These are phyloP conservation scores for Trichopus zeylanicus DNA, from an alignment of 116 monocot genomes.

Conservation along the genomic window DNA sequence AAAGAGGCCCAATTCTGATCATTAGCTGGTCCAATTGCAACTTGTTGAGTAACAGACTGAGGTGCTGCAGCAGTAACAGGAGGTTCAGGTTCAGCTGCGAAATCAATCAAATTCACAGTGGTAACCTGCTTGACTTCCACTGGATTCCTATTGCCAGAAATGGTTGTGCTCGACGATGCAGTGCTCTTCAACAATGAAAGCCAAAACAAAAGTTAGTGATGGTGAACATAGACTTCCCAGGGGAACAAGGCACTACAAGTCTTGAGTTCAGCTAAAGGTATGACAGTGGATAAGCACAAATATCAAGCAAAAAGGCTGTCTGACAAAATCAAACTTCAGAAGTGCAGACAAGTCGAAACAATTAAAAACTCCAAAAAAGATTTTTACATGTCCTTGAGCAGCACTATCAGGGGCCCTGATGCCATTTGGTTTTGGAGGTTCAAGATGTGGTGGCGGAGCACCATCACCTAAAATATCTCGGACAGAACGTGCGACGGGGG, in stretches of 20 bases:
- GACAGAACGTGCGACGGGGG: constrained; percentile 68
- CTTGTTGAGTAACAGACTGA: constrained; percentile 12
- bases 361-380: too few relatives aligned
- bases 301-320: too few relatives aligned
- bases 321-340: too few relatives aligned
- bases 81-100: constrained; percentile 51
- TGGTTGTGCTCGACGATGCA: constrained; percentile 41
- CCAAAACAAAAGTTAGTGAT: neutral
- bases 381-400: constrained; percentile 36
- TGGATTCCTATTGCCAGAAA: constrained; percentile 32
- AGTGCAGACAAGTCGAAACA: too few relatives aligned
- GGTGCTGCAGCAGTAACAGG: neutral
- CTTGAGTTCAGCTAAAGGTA: too few relatives aligned
- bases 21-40: constrained; percentile 16
- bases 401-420: constrained; percentile 21
- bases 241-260: neutral
- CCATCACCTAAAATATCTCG: constrained; percentile 71
- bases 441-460: constrained; percentile 52
- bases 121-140: constrained; percentile 33
- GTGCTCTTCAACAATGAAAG: constrained; percentile 29
- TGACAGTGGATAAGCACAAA: too few relatives aligned
- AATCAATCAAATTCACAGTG: constrained; percentile 74
- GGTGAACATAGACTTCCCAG: neutral
- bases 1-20: constrained; percentile 80
- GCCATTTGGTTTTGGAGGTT: constrained; percentile 46